Percentiles rank a stretch among this genome's conserved stretches.
phyloP scores from a whole-genome alignment of 495 filamentous ascomycete genomes.

The Penicillium waksmanii region DNA sequence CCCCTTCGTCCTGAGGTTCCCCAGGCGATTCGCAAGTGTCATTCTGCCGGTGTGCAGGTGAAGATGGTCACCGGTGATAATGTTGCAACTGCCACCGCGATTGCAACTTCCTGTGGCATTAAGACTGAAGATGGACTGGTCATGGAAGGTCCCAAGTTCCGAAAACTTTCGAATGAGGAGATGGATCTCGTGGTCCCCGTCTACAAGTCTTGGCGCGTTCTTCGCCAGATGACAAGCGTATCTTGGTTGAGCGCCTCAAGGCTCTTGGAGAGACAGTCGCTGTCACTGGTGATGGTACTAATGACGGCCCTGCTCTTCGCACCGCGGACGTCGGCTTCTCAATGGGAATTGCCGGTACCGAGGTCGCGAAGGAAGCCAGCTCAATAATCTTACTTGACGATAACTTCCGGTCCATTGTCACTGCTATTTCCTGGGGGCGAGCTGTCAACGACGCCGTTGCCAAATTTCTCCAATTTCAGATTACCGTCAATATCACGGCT shows the following conservation, averaged over 20 bases:
- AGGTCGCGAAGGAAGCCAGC: conserved; percentile 92
- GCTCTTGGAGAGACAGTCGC: conserved; percentile 78
- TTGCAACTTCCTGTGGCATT: conserved; percentile 83
- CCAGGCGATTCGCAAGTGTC: conserved; percentile 73
- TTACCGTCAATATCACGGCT: conserved; percentile 90
- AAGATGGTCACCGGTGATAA: conserved; percentile 94
- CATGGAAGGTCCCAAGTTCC: conserved; percentile 85
- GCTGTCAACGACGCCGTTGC: conserved; percentile 90
- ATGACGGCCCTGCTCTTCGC: conserved; percentile 85
- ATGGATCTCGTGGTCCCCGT: conserved; percentile 71
- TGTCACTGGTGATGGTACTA: conserved; percentile 88
- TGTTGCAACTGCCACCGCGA: conserved; percentile 77
- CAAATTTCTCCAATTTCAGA: conserved; percentile 90
- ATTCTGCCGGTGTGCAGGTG: conserved; percentile 77
- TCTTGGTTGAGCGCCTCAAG: conserved; percentile 75
- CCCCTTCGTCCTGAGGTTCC: conserved; percentile 73
- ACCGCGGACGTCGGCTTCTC: conserved; percentile 89
- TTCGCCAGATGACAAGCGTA: conserved; percentile 85
- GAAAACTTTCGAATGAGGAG: conserved; percentile 69
- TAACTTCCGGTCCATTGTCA: conserved; percentile 87
- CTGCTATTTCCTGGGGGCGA: conserved; percentile 87
- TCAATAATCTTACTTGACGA: conserved; percentile 92
- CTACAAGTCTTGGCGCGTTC: conserved; percentile 86
- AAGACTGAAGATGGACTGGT: conserved; percentile 71
- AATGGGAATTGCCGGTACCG: conserved; percentile 89